Conservation (phyloP, 208 protist species). For the Crithidia bombi region DNA sequence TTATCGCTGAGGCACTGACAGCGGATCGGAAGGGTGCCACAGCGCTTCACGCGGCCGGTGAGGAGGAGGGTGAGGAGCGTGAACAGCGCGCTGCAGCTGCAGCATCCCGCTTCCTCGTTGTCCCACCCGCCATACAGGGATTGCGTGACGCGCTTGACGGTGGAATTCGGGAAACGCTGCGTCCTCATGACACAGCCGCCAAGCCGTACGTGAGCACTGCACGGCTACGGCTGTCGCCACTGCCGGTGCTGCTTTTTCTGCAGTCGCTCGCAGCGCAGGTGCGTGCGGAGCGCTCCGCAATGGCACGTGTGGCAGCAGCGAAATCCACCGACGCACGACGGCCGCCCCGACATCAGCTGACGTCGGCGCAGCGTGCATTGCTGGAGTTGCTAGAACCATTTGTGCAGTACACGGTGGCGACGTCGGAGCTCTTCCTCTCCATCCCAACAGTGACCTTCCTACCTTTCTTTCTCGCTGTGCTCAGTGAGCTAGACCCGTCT, state of each 20-base stretch:
- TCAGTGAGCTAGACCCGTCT: slow-evolving; percentile 23
- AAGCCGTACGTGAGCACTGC: background rate
- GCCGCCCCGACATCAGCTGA: background rate
- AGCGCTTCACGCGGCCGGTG: background rate
- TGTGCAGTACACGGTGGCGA: no score
- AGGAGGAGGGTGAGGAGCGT: no score
- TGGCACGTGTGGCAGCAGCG: background rate
- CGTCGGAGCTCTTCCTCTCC: slow-evolving; percentile 22
- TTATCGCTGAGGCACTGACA: background rate
- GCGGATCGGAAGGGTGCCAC: background rate
- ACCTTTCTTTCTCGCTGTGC: slow-evolving; percentile 12
- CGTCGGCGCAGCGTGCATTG: background rate
- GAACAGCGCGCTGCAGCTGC: background rate
- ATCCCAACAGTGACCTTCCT: slow-evolving; percentile 4
- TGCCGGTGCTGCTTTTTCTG: slow-evolving; percentile 10
- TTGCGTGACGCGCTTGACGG: background rate
- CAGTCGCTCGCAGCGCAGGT: background rate
- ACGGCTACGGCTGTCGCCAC: background rate
- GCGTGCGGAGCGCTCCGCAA: background rate
- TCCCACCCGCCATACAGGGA: background rate
- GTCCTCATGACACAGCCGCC: background rate
- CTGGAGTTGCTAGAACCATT: slow-evolving; percentile 15
- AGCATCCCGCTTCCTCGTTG: background rate
- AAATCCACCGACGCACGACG: background rate
- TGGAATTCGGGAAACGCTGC: background rate